Percentiles rank a stretch among this genome's conserved stretches.
These are phyloP conservation scores for Trametes punicea DNA, from an alignment of 768 basidiomycete genomes.

Conservation along the genomic window DNA sequence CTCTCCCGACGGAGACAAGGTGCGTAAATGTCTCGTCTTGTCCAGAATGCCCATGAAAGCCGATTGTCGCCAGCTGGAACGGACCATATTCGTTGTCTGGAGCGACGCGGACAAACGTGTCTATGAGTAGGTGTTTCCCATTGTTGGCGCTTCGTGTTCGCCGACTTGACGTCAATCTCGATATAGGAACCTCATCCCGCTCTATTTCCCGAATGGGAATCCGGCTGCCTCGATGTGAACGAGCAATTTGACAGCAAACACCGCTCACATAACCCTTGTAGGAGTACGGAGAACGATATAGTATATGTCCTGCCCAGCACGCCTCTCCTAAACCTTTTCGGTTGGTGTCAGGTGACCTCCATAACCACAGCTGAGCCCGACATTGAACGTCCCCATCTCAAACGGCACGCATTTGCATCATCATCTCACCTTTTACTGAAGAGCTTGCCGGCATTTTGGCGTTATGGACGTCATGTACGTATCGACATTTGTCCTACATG, in stretches of 20 bases:
- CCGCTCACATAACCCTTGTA: too few relatives aligned
- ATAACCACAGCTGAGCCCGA: too few relatives aligned
- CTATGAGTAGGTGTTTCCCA: conserved; percentile 53
- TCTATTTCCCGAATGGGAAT: conserved; percentile 54
- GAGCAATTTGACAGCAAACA: not conserved
- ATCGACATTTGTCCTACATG: too few relatives aligned
- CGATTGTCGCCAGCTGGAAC: conserved; percentile 44
- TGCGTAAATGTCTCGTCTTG: conserved; percentile 11
- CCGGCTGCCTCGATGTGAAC: not conserved
- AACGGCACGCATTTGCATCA: too few relatives aligned
- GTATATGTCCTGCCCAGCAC: too few relatives aligned
- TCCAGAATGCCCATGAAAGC: not conserved
- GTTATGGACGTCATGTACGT: too few relatives aligned
- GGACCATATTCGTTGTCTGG: conserved; percentile 75
- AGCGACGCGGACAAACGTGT: conserved; percentile 57
- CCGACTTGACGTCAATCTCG: conserved; percentile 21
- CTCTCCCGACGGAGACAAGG: conserved; percentile 42
- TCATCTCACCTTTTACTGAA: too few relatives aligned
- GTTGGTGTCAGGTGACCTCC: too few relatives aligned
- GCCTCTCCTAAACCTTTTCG: too few relatives aligned
- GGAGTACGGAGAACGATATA: too few relatives aligned
- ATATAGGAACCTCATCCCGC: conserved; percentile 49
- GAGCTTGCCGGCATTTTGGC: too few relatives aligned
- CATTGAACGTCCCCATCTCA: too few relatives aligned
- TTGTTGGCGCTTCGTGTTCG: not conserved